Percentiles rank a stretch among this genome's conserved stretches.
These are phyloP conservation scores for Dipteronia sinensis DNA, from an alignment of 345 rosid species.

Conservation along the genomic window DNA sequence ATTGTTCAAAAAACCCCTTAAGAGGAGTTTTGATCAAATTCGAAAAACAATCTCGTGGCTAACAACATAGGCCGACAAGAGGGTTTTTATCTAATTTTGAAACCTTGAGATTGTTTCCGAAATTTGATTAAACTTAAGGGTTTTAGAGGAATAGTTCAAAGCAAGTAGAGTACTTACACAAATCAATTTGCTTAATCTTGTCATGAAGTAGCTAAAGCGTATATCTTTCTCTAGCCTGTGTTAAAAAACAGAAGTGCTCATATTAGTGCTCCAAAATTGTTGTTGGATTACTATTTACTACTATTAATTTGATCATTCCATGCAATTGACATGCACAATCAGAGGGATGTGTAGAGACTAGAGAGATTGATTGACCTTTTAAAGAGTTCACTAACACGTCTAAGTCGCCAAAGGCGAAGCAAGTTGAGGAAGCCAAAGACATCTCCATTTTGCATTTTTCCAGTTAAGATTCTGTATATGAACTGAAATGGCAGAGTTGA, in stretches of 20 bases:
- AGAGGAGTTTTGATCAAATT: too few species aligned
- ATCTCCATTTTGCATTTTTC: constrained; percentile 35
- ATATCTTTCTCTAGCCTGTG: constrained; percentile 88
- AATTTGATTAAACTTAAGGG: too few species aligned
- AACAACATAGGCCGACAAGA: too few species aligned
- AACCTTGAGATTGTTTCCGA: not conserved
- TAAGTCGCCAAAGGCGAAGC: constrained; percentile 91
- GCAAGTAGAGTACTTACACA: constrained; percentile 49
- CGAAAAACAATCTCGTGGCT: not conserved
- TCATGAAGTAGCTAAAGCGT: constrained; percentile 66
- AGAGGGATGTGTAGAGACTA: not conserved
- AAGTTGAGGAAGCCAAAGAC: constrained; percentile 71
- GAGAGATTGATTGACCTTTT: constrained; percentile 44
- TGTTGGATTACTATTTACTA: not conserved
- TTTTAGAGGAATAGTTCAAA: not conserved
- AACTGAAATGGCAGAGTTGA: constrained; percentile 75
- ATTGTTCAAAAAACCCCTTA: not conserved
- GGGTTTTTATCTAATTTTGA: not conserved
- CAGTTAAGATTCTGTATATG: constrained; percentile 51
- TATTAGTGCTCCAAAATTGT: not conserved
- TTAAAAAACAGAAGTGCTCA: not conserved
- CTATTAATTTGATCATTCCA: not conserved
- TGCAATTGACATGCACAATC: not conserved
- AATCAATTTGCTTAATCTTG: constrained; percentile 62
- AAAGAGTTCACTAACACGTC: constrained; percentile 80